A percentile compares a stretch with the other conserved stretches of the same genome.
Conservation (phyloP, 768 basidiomycete species). For the Kwoniella sp. region DNA sequence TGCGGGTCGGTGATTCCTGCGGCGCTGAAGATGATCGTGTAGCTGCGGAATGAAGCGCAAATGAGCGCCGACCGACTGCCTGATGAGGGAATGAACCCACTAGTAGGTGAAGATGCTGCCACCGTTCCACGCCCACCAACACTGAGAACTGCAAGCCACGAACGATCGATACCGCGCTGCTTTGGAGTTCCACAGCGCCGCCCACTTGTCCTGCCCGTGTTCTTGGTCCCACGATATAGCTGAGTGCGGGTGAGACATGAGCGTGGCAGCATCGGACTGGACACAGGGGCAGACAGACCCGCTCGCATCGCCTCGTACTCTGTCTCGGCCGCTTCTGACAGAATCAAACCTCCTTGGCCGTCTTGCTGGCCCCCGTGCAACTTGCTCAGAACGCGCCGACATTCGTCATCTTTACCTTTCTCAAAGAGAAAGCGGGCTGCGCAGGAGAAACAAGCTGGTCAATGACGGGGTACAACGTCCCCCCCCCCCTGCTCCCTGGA, state of each 20-base stretch:
- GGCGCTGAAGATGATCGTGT: conserved; percentile 21
- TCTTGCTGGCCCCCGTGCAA: conserved; percentile 20
- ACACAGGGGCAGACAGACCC: conserved; percentile 12
- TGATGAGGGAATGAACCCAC: too few relatives aligned
- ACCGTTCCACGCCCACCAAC: conserved; percentile 33
- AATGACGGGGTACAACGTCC: too few relatives aligned
- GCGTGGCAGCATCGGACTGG: neutral
- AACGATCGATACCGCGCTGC: conserved; percentile 31
- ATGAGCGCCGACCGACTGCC: conserved; percentile 25
- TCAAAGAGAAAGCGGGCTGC: conserved; percentile 34
- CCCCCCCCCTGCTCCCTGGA: too few relatives aligned
- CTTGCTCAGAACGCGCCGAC: conserved; percentile 17
- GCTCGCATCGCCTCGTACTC: conserved; percentile 32
- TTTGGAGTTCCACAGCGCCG: conserved; percentile 32
- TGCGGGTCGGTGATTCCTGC: conserved; percentile 34
- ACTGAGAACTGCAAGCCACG: conserved; percentile 28
- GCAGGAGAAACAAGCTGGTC: too few relatives aligned
- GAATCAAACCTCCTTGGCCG: conserved; percentile 16
- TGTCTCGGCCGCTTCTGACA: conserved; percentile 23
- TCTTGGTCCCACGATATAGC: conserved; percentile 32
- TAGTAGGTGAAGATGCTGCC: conserved; percentile 3
- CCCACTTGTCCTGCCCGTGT: conserved; percentile 33
- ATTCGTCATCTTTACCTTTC: conserved; percentile 23
- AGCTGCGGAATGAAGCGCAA: too few relatives aligned
- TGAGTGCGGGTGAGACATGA: neutral